Percentiles rank a stretch among this genome's conserved stretches.
These are phyloP conservation scores for Debaryomyces tyrocola DNA, from an alignment of 805 yeast species.

Conservation along the genomic window DNA sequence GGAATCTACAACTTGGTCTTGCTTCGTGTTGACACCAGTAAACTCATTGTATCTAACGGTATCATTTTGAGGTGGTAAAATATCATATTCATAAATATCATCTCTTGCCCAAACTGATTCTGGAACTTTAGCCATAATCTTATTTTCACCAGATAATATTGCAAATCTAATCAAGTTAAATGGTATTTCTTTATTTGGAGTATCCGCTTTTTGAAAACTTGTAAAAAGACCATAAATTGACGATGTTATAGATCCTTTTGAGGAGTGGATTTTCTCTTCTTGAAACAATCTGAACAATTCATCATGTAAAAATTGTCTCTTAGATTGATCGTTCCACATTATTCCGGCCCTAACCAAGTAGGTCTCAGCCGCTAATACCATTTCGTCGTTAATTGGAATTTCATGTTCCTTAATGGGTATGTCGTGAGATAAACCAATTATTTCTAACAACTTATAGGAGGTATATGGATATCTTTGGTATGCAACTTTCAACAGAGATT, in stretches of 20 bases:
- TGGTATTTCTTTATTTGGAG: constrained; percentile 43
- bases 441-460: constrained; percentile 49
- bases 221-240: constrained; percentile 14
- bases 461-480: constrained; percentile 58
- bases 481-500: constrained; percentile 47
- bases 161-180: constrained; percentile 65
- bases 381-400: constrained; percentile 24
- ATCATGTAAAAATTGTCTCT: constrained; percentile 48
- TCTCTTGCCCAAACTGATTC: constrained; percentile 56
- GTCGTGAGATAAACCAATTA: constrained; percentile 36
- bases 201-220: not conserved
- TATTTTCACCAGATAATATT: constrained; percentile 67
- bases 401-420: constrained; percentile 21
- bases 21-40: constrained; percentile 20
- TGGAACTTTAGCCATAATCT: constrained; percentile 71
- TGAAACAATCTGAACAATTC: constrained; percentile 31
- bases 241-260: constrained; percentile 8
- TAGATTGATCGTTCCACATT: constrained; percentile 52
- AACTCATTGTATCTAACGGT: constrained; percentile 38
- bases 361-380: constrained; percentile 50
- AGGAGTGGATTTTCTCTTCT: not conserved
- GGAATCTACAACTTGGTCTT: constrained; percentile 23
- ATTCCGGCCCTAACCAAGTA: constrained; percentile 56
- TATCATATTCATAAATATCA: constrained; percentile 69
- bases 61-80: constrained; percentile 58